Conservation (phyloP, 2,329 filamentous ascomycete species). For the Fusarium stilboides region DNA sequence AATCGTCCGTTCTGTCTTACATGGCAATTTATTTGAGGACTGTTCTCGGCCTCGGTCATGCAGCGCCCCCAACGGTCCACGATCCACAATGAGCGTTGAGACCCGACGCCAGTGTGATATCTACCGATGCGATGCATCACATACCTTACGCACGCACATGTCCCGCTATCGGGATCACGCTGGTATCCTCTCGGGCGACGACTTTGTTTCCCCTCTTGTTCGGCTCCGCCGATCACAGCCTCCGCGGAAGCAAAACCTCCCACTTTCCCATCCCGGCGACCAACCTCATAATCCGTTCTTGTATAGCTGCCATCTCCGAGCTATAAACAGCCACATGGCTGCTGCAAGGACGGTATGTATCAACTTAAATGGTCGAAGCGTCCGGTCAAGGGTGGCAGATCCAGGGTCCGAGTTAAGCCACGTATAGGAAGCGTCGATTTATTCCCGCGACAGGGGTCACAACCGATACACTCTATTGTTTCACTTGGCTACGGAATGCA, state of each 20-base stretch:
- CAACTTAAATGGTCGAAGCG: conserved; percentile 12
- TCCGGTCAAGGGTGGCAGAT: conserved; percentile 13
- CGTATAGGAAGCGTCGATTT: conserved; percentile 40
- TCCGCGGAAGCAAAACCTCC: neutral
- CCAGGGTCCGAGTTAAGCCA: conserved; percentile 41
- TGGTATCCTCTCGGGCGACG: conserved; percentile 18
- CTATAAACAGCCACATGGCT: conserved; percentile 41
- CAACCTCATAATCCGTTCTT: neutral
- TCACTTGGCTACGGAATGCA: conserved; percentile 23
- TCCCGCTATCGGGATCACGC: conserved; percentile 2
- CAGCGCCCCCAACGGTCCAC: conserved; percentile 8
- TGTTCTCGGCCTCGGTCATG: conserved; percentile 10
- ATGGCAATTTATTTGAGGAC: conserved; percentile 13
- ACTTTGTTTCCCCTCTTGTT: conserved; percentile 3
- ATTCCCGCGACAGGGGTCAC: conserved; percentile 26
- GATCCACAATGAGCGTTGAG: conserved; percentile 14
- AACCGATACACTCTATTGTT: conserved; percentile 25
- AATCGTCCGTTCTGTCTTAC: conserved; percentile 24
- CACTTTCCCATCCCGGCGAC: neutral
- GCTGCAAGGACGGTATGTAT: conserved; percentile 22
- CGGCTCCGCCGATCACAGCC: neutral
- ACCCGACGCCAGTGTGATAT: conserved; percentile 10
- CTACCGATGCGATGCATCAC: conserved; percentile 10
- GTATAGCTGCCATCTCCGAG: neutral
- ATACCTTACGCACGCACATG: neutral